phyloP scores from a whole-genome alignment of 2,329 filamentous ascomycete genomes.

The Seiridium unicorne region DNA sequence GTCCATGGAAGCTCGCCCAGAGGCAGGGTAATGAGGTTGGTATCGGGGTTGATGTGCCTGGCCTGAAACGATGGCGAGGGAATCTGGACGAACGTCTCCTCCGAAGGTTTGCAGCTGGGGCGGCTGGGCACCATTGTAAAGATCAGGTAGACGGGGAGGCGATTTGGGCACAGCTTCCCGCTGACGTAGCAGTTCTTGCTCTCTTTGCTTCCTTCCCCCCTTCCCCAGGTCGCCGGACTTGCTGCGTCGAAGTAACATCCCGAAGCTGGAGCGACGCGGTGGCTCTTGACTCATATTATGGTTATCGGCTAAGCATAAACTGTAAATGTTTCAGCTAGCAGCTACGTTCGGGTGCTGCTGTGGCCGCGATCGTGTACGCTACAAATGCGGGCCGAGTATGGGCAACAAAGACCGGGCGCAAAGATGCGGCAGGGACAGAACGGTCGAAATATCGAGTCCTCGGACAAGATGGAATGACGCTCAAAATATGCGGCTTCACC shows the following conservation, averaged over 20 bases:
- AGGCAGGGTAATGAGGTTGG: constrained; percentile 29
- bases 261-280: constrained; percentile 47
- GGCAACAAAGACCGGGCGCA: not conserved
- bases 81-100: constrained; percentile 30
- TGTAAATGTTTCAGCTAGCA: constrained; percentile 7
- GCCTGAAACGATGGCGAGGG: constrained; percentile 29
- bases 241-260: constrained; percentile 51
- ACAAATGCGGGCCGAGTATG: not conserved
- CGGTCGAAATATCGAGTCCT: no score
- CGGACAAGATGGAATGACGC: no score
- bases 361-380: not conserved
- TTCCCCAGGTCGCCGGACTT: constrained; percentile 51
- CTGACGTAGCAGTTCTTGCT: constrained; percentile 37
- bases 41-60: constrained; percentile 28
- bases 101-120: constrained; percentile 32
- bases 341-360: not conserved
- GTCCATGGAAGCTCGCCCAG: constrained; percentile 53
- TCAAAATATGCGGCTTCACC: no score
- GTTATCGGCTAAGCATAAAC: constrained; percentile 1
- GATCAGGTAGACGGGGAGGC: constrained; percentile 56
- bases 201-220: constrained; percentile 49
- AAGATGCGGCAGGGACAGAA: no score
- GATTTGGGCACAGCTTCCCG: constrained; percentile 53
- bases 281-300: constrained; percentile 27
- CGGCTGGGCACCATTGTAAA: constrained; percentile 37